phyloP scores from a whole-genome alignment of 2,329 filamentous ascomycete genomes.

The Malbranchea zuffiana region DNA sequence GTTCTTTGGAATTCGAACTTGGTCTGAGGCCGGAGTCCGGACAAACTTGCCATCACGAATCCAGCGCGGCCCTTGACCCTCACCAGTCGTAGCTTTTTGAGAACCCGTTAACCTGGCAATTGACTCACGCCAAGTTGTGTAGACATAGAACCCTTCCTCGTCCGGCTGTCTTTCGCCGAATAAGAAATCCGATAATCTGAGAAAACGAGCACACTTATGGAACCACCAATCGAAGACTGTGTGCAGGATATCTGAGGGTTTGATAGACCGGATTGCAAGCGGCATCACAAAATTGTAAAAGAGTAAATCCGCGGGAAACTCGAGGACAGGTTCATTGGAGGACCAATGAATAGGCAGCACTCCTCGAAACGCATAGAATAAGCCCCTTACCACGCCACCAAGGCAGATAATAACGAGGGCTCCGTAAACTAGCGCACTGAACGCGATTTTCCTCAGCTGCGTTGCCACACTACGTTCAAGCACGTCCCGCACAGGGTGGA shows the following conservation, averaged over 20 bases:
- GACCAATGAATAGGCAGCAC: constrained; percentile 90
- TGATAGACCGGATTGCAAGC: constrained; percentile 69
- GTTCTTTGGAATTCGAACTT: constrained; percentile 85
- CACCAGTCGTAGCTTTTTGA: neutral
- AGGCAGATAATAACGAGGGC: constrained; percentile 85
- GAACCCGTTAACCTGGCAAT: constrained; percentile 23
- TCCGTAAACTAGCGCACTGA: constrained; percentile 91
- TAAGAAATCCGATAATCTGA: constrained; percentile 83
- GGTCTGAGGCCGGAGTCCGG: constrained; percentile 85
- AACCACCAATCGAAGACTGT: constrained; percentile 96
- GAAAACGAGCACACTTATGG: constrained; percentile 63
- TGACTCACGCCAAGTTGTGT: constrained; percentile 46
- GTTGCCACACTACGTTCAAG: constrained; percentile 85
- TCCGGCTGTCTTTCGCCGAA: constrained; percentile 73
- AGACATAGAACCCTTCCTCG: constrained; percentile 62
- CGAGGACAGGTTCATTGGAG: constrained; percentile 79
- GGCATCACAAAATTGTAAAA: constrained; percentile 98
- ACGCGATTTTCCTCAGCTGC: constrained; percentile 89
- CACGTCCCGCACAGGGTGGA: constrained; percentile 93
- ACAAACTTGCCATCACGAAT: constrained; percentile 70
- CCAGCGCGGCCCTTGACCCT: constrained; percentile 37
- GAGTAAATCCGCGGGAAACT: constrained; percentile 86
- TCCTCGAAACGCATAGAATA: constrained; percentile 54
- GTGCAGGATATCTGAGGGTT: constrained; percentile 73
- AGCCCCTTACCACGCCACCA: constrained; percentile 90